Conservation (phyloP, 345 rosid species). For the Viola odorata region DNA sequence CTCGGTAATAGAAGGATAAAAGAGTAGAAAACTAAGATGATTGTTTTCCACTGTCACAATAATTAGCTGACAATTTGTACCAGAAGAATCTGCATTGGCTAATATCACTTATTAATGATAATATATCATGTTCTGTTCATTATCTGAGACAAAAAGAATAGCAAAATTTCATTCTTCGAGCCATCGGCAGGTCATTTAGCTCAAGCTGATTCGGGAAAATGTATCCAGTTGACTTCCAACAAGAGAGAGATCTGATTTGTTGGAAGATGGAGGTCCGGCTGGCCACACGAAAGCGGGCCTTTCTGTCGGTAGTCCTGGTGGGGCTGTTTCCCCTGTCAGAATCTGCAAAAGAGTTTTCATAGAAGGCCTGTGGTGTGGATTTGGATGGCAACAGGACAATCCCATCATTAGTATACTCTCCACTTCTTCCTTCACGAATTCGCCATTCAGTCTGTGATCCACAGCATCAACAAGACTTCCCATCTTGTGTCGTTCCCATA, state of each 20-base stretch:
- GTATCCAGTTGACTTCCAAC: slow-evolving; percentile 26
- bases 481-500: slow-evolving; percentile 55
- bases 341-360: slow-evolving; percentile 62
- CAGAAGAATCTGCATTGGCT: not conserved
- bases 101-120: too few species aligned
- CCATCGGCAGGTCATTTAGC: slow-evolving; percentile 13
- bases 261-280: slow-evolving; percentile 53
- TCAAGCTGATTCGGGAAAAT: slow-evolving; percentile 34
- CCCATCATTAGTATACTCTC: slow-evolving; percentile 45
- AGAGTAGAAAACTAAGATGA: not conserved
- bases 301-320: slow-evolving; percentile 46
- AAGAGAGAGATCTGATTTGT: slow-evolving; percentile 31
- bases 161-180: too few species aligned
- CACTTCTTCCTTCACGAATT: slow-evolving; percentile 34
- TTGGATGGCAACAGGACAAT: slow-evolving; percentile 77
- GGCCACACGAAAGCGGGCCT: slow-evolving; percentile 78
- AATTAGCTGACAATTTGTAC: not conserved
- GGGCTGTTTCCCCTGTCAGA: slow-evolving; percentile 46
- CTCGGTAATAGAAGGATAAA: too few species aligned
- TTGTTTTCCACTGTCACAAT: not conserved
- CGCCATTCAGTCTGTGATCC: slow-evolving; percentile 40
- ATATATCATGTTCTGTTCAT: not conserved
- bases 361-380: slow-evolving; percentile 61
- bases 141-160: too few species aligned
- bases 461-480: slow-evolving; percentile 45